Evolutionary conservation across 225 moss, liverwort and hornwort species (phyloP).

Genomic region (Polytrichum formosum): DNA sequence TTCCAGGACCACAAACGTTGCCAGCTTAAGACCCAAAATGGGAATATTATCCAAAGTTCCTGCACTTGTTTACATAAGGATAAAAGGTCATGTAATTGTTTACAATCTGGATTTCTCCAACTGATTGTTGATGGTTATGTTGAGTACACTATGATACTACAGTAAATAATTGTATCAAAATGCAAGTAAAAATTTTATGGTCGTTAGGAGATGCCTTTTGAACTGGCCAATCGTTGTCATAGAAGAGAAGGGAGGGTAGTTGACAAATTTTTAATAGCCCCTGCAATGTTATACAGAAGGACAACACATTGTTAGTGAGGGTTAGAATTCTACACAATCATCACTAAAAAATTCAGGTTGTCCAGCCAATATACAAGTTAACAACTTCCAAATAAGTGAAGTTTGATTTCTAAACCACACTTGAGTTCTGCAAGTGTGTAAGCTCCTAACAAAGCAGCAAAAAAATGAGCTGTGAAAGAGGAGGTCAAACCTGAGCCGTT

Average conservation of each 20-base stretch:
- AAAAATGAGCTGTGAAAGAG: neutral
- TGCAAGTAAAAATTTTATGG: conserved; percentile 1
- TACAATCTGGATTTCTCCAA: neutral
- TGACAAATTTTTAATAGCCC: conserved; percentile 92
- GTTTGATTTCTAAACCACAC: too few relatives aligned
- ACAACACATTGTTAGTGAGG: too few relatives aligned
- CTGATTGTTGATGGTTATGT: conserved; percentile 1
- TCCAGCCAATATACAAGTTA: too few relatives aligned
- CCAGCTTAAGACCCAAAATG: too few relatives aligned
- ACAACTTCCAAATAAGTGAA: too few relatives aligned
- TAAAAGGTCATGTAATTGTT: neutral
- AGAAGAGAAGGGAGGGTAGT: conserved; percentile 79
- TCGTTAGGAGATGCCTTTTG: conserved; percentile 57
- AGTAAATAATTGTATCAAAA: neutral
- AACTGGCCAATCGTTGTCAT: conserved; percentile 99
- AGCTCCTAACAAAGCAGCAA: neutral
- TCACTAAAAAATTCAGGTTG: too few relatives aligned
- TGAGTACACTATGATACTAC: conserved; percentile 1
- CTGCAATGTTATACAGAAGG: conserved; percentile 12
- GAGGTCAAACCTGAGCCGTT: conserved; percentile 53
- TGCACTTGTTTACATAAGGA: neutral
- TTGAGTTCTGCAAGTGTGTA: too few relatives aligned
- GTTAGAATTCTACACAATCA: too few relatives aligned
- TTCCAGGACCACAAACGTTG: too few relatives aligned
- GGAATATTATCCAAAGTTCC: neutral